phyloP scores from a whole-genome alignment of 768 basidiomycete species.

The Auricularia sp. region DNA sequence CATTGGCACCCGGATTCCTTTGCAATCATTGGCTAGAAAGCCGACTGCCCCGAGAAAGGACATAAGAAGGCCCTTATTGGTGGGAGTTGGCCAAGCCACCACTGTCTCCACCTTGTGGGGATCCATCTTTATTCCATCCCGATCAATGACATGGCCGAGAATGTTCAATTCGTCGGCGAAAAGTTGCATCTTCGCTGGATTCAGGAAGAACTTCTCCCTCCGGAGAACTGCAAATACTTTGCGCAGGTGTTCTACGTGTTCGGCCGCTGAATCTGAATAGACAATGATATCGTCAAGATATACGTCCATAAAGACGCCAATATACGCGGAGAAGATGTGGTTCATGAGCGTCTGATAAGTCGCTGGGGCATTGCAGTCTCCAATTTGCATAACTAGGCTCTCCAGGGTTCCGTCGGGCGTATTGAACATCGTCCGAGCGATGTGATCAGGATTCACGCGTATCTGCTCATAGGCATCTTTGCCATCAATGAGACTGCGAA shows the following conservation, averaged over 20 bases:
- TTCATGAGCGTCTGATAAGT: slow-evolving; percentile 12
- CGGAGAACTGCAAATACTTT: slow-evolving; percentile 10
- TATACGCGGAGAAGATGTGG: slow-evolving; percentile 11
- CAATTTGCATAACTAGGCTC: slow-evolving; percentile 14
- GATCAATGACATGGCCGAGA: slow-evolving; percentile 26
- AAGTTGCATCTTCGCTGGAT: slow-evolving; percentile 6
- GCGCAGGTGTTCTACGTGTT: slow-evolving; percentile 19
- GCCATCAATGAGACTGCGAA: slow-evolving; percentile 10
- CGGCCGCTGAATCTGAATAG: slow-evolving; percentile 22
- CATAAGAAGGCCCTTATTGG: slow-evolving; percentile 18
- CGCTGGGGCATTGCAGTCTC: slow-evolving; percentile 13
- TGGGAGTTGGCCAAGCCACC: slow-evolving; percentile 21
- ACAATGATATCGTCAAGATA: slow-evolving; percentile 14
- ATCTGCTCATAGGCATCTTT: slow-evolving; percentile 13
- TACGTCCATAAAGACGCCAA: slow-evolving; percentile 14
- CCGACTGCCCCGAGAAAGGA: slow-evolving; percentile 25
- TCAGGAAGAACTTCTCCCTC: slow-evolving; percentile 1
- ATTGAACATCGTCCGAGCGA: slow-evolving; percentile 10
- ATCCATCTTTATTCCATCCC: slow-evolving; percentile 16
- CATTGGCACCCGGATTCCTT: slow-evolving; percentile 28
- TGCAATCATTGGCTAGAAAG: slow-evolving; percentile 23
- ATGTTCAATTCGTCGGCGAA: slow-evolving; percentile 14
- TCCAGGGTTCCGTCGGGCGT: slow-evolving; percentile 12
- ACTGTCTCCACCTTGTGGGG: slow-evolving; percentile 12
- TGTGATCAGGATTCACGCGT: slow-evolving; percentile 7